Conservation (phyloP, 2,329 filamentous ascomycete genomes). For the Dothistroma pini region DNA sequence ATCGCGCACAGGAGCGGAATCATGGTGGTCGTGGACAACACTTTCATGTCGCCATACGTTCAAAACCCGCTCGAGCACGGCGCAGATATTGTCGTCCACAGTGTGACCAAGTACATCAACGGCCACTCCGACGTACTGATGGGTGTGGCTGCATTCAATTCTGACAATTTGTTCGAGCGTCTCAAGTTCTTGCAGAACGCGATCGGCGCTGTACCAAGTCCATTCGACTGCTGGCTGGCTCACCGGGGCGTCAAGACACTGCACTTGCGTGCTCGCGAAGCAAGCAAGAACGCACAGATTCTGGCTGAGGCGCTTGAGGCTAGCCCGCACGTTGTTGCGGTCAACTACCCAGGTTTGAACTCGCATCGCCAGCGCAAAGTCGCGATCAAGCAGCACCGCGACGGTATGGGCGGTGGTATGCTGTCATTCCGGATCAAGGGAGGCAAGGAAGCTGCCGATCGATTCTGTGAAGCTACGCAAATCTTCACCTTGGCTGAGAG, state of each 20-base stretch:
- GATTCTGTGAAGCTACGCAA: constrained; percentile 84
- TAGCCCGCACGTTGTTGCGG: constrained; percentile 76
- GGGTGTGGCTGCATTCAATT: constrained; percentile 95
- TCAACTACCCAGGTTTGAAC: constrained; percentile 91
- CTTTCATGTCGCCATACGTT: constrained; percentile 92
- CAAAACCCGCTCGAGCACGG: constrained; percentile 95
- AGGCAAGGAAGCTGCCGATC: constrained; percentile 78
- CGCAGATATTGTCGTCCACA: constrained; percentile 95
- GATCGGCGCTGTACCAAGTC: constrained; percentile 87
- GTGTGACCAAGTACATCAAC: constrained; percentile 99
- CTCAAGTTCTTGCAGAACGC: constrained; percentile 94
- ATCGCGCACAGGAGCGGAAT: constrained; percentile 85
- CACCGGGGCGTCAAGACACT: constrained; percentile 96
- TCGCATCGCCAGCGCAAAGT: constrained; percentile 85
- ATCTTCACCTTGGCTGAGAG: constrained; percentile 94
- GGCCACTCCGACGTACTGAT: constrained; percentile 95
- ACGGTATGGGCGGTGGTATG: constrained; percentile 96
- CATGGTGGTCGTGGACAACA: constrained; percentile 98
- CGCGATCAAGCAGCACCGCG: constrained; percentile 84
- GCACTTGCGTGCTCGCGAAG: constrained; percentile 84
- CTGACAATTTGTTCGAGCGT: constrained; percentile 68
- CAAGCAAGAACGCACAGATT: constrained; percentile 72
- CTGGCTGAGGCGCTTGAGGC: constrained; percentile 74
- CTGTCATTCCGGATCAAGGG: constrained; percentile 91
- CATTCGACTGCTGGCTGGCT: constrained; percentile 97